A percentile compares a stretch with the other conserved stretches of the same genome.
Evolutionary conservation across 23 red algal species (phyloP).

Genomic region (Chondrus crispus): DNA sequence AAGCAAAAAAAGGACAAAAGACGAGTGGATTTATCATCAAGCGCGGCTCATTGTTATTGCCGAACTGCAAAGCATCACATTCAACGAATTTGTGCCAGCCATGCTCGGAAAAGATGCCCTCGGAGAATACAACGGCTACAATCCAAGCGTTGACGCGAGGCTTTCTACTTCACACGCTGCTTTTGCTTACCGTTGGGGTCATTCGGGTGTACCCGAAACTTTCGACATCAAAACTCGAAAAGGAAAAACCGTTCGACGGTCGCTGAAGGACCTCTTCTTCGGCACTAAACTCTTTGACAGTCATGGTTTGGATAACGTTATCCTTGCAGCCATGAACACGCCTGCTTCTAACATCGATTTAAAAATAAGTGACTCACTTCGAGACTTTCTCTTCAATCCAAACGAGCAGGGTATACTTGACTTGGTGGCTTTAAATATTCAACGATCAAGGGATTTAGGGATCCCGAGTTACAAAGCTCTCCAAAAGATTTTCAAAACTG

Average conservation of each 20-base stretch:
- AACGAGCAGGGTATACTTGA: slow-evolving; percentile 23
- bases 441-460: slow-evolving; percentile 47
- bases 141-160: slow-evolving; percentile 28
- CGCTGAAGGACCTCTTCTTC: slow-evolving; percentile 49
- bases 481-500: slow-evolving; percentile 5
- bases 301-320: slow-evolving; percentile 34
- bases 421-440: slow-evolving; percentile 61
- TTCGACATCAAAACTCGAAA: neutral
- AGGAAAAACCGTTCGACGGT: neutral
- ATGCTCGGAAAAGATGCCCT: slow-evolving; percentile 30
- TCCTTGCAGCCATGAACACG: slow-evolving; percentile 29
- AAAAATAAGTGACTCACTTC: slow-evolving; percentile 40
- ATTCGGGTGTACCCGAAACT: slow-evolving; percentile 49
- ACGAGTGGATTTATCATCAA: slow-evolving; percentile 53
- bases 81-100: slow-evolving; percentile 46
- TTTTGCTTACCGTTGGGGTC: slow-evolving; percentile 58
- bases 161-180: slow-evolving; percentile 47
- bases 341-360: slow-evolving; percentile 33
- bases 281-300: neutral
- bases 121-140: slow-evolving; percentile 47
- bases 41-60: slow-evolving; percentile 60
- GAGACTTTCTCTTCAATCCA: slow-evolving; percentile 57
- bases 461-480: slow-evolving; percentile 20
- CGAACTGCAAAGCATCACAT: slow-evolving; percentile 59
- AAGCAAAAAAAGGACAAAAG: neutral